Evolutionary conservation across 2,329 filamentous ascomycete genomes (phyloP), one percentile per base, ranked within the genome.

Genomic region (Eutypella sp.): DNA sequence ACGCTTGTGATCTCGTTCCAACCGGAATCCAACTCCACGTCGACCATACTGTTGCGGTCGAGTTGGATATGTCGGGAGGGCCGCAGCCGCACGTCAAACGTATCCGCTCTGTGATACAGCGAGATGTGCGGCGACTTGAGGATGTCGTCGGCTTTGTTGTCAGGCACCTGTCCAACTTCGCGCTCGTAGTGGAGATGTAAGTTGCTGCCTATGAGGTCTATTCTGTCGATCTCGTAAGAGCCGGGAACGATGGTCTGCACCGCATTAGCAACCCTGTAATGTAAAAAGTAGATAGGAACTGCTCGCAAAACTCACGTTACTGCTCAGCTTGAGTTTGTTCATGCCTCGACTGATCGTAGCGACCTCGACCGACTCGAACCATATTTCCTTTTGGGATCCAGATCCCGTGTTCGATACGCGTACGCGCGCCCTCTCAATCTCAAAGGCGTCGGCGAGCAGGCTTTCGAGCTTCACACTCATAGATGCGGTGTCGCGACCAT

Each of bases 21-120:
- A 1, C 90, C 91, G 10, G 84, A 82, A 10, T 71, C 71, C 11
- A 96, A 67, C 42, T 82, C 75, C 18, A 99, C 70, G 47, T 95
- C 87, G 1, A 97, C 72, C 1, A 81, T 83, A 47, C 87, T 87
- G 56, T 84, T 83, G 54, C 84, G 84, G 61, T 95, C 88, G 5
- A 99, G 79, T 50, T 92, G 83, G 20, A 95, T 84, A 38, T 83
- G 72, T 50, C 79, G 85, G 0, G 87, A 82, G 0, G 87, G 74
- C 36, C 71, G 74, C 7, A 95, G 69, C 41, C 76, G 77, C 2
- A 87, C 79, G 48, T 89, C 79, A 4, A 96, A 78, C 0, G 86
- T 79, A 39, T 82, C 74, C 1, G 76, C 66, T 15, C 82, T 79
- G 25, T 90, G 87, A 61, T 88, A 95, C 23, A 92, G 75, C n/a